Conservation (phyloP, 495 filamentous ascomycete species). For the Podospora appendiculata region DNA sequence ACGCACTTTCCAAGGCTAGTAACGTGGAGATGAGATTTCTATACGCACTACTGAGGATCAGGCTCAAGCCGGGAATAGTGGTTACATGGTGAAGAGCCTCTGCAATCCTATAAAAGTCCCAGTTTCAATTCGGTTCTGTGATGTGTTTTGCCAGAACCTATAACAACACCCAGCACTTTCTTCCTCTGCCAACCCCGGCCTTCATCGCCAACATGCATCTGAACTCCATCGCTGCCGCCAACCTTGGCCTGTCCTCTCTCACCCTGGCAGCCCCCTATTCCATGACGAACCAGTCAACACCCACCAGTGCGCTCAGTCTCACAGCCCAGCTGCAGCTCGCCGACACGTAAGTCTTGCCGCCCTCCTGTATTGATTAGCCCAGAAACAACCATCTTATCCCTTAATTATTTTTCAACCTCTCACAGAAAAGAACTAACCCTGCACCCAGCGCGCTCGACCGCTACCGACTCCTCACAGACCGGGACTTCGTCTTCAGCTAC, state of each 20-base stretch:
- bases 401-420: neutral
- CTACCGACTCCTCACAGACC: constrained; percentile 22
- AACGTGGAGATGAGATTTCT: too few relatives aligned
- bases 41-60: too few relatives aligned
- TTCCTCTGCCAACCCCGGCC: too few relatives aligned
- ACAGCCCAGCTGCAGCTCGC: neutral
- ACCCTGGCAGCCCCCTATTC: neutral
- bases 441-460: constrained; percentile 16
- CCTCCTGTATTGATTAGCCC: neutral
- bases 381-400: neutral
- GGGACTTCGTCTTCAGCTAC: constrained; percentile 22
- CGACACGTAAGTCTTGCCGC: neutral
- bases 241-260: neutral
- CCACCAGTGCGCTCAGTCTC: neutral
- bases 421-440: too few relatives aligned
- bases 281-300: neutral
- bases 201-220: too few relatives aligned
- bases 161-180: too few relatives aligned
- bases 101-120: too few relatives aligned
- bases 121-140: too few relatives aligned
- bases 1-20: too few relatives aligned
- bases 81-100: too few relatives aligned
- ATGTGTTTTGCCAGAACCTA: too few relatives aligned
- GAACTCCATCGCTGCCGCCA: neutral
- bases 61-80: too few relatives aligned